phyloP scores from a whole-genome alignment of 2,329 filamentous ascomycete species.

The Orbilia ellipsospora region DNA sequence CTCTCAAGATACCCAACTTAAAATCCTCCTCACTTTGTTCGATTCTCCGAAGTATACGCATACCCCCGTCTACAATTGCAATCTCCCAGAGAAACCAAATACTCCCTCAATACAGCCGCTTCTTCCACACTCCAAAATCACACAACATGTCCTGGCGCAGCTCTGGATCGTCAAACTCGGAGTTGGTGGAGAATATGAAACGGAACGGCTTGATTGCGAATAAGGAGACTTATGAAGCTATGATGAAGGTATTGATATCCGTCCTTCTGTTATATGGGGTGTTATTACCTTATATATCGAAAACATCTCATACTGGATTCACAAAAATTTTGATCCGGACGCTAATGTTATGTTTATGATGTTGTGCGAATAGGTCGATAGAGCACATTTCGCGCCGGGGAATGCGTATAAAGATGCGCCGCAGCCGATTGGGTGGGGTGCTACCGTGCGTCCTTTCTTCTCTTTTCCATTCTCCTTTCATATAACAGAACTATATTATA shows the following conservation, averaged over 20 bases:
- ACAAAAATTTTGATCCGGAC: background rate
- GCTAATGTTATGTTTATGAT: background rate
- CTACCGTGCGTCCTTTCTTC: conserved; percentile 74
- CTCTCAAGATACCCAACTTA: too few relatives aligned
- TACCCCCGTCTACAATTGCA: too few relatives aligned
- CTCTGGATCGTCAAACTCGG: conserved; percentile 77
- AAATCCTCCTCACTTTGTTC: too few relatives aligned
- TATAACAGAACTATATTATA: background rate
- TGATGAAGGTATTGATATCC: conserved; percentile 70
- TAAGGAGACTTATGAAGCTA: conserved; percentile 78
- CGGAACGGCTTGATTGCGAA: conserved; percentile 78
- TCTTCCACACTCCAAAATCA: background rate
- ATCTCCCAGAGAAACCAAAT: background rate
- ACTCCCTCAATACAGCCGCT: background rate
- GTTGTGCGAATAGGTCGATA: conserved; percentile 75
- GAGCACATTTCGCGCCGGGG: conserved; percentile 80
- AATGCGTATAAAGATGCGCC: conserved; percentile 79
- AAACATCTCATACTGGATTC: too few relatives aligned
- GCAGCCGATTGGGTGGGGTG: conserved; percentile 74
- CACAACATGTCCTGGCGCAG: conserved; percentile 87
- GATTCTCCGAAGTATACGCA: too few relatives aligned
- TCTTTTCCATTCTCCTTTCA: too few relatives aligned
- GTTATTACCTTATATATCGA: background rate
- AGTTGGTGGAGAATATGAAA: conserved; percentile 81
- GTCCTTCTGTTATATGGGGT: too few relatives aligned